These are phyloP conservation scores for Carpinus viminea DNA, from an alignment of 306 rosid species.

Conservation along the genomic window DNA sequence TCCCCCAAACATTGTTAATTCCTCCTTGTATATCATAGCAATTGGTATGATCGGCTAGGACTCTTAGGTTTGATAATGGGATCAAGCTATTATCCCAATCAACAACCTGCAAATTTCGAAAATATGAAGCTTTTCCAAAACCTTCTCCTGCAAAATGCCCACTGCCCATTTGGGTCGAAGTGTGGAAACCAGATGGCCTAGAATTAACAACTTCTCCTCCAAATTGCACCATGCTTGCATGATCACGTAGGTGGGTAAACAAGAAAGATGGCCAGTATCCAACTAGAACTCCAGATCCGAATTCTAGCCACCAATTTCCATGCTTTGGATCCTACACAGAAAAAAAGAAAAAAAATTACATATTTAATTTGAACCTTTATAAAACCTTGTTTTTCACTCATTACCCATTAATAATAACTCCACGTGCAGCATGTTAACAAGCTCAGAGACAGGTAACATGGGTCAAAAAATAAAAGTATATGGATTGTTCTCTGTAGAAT, in stretches of 20 bases:
- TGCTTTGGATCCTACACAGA: slow-evolving; percentile 79
- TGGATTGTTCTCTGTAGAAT: slow-evolving; percentile 20
- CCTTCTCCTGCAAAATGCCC: slow-evolving; percentile 90
- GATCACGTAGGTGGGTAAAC: slow-evolving; percentile 72
- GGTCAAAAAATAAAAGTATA: slow-evolving; percentile 34
- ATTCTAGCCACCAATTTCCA: slow-evolving; percentile 94
- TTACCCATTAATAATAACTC: slow-evolving; percentile 48
- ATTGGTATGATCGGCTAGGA: slow-evolving; percentile 90
- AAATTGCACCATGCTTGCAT: slow-evolving; percentile 91
- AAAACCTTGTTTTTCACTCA: slow-evolving; percentile 4
- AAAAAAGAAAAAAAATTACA: not conserved
- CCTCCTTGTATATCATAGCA: slow-evolving; percentile 95
- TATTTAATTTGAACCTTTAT: not conserved
- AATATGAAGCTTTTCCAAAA: slow-evolving; percentile 86
- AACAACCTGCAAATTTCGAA: slow-evolving; percentile 79
- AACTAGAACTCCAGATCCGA: slow-evolving; percentile 70
- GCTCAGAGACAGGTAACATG: slow-evolving; percentile 28
- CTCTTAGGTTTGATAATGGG: slow-evolving; percentile 71
- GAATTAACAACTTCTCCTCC: slow-evolving; percentile 93
- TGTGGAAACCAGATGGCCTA: slow-evolving; percentile 58
- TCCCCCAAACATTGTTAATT: slow-evolving; percentile 86
- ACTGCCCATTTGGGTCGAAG: slow-evolving; percentile 91
- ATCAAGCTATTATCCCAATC: slow-evolving; percentile 89
- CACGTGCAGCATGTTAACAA: slow-evolving; percentile 38
- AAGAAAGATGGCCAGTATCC: slow-evolving; percentile 95